These are phyloP conservation scores for Cydonia oblonga DNA, from an alignment of 331 rosid genomes.

Conservation along the genomic window DNA sequence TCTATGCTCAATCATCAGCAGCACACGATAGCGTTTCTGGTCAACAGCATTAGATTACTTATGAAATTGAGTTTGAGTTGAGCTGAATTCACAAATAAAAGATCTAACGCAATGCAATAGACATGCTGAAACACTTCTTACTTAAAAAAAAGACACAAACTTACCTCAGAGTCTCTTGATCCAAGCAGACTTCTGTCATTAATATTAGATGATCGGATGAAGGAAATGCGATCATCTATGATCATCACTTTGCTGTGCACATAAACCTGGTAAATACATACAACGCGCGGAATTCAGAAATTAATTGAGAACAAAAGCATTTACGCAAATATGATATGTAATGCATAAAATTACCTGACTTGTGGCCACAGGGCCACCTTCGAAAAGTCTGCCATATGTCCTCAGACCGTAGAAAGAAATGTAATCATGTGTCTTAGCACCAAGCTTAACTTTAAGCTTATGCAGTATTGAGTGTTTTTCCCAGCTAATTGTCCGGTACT, in stretches of 20 bases:
- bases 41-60: too few species aligned
- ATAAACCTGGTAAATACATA: constrained; percentile 19
- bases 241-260: constrained; percentile 48
- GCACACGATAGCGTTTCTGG: too few species aligned
- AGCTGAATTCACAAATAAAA: background rate
- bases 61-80: background rate
- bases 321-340: background rate
- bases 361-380: constrained; percentile 35
- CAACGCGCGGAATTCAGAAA: background rate
- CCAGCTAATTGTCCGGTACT: constrained; percentile 39
- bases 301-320: background rate
- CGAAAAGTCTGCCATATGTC: constrained; percentile 35
- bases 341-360: constrained; percentile 29
- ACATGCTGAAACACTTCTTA: background rate
- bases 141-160: background rate
- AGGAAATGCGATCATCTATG: constrained; percentile 29
- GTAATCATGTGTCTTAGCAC: constrained; percentile 32
- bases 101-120: background rate
- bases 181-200: constrained; percentile 46
- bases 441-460: constrained; percentile 24
- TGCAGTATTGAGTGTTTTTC: constrained; percentile 30
- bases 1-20: background rate
- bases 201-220: constrained; percentile 40
- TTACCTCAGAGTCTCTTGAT: constrained; percentile 46
- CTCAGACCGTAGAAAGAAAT: constrained; percentile 40